phyloP scores from a whole-genome alignment of 1,139 yeast genomes.

The Petasospora fabianii region DNA sequence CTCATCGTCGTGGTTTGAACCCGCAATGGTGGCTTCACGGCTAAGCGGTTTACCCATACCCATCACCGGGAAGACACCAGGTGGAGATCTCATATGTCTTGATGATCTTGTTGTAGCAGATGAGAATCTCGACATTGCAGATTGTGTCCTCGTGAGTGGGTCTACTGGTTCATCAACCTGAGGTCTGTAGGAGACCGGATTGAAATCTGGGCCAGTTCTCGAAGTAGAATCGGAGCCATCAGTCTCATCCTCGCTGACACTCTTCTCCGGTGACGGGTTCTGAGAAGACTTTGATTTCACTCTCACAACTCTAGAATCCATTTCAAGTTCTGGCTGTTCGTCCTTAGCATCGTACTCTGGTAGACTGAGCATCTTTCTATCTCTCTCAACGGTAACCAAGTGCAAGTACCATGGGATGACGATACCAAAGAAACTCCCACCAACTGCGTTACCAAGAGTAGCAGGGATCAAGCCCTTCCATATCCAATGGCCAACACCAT shows the following conservation, averaged over 20 bases:
- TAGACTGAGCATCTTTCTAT: slow-evolving; percentile 52
- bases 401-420: slow-evolving; percentile 68
- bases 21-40: slow-evolving; percentile 56
- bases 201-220: slow-evolving; percentile 5
- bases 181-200: slow-evolving; percentile 22
- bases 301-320: slow-evolving; percentile 74
- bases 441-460: slow-evolving; percentile 65
- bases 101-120: slow-evolving; percentile 6
- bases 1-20: slow-evolving; percentile 18
- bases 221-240: slow-evolving; percentile 11
- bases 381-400: slow-evolving; percentile 64
- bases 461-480: slow-evolving; percentile 74
- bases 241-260: slow-evolving; percentile 3
- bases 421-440: slow-evolving; percentile 62
- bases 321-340: slow-evolving; percentile 73
- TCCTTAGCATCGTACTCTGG: slow-evolving; percentile 69
- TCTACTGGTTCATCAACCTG: not conserved
- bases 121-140: slow-evolving; percentile 6
- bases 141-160: slow-evolving; percentile 2
- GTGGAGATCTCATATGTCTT: slow-evolving; percentile 48
- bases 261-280: slow-evolving; percentile 4
- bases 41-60: slow-evolving; percentile 68
- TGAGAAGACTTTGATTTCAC: slow-evolving; percentile 22
- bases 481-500: slow-evolving; percentile 58
- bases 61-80: slow-evolving; percentile 71